These are phyloP conservation scores for Porphyridium purpureum DNA, from an alignment of 23 red algal genomes.

Conservation along the genomic window DNA sequence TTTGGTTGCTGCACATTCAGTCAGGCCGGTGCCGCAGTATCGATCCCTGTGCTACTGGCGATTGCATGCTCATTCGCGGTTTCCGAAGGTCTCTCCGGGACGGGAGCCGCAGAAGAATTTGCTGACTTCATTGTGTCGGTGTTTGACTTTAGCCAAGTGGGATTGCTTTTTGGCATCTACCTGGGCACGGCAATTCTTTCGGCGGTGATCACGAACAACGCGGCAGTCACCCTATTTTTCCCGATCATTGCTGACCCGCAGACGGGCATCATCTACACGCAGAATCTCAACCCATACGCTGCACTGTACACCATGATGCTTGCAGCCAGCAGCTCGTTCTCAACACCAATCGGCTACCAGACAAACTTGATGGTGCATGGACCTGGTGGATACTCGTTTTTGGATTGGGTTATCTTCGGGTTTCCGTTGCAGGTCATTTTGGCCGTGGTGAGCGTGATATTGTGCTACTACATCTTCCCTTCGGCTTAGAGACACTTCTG, in stretches of 20 bases:
- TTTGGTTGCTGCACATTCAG: conserved; percentile 42
- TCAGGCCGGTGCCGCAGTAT: conserved; percentile 42
- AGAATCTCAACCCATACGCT: conserved; percentile 14
- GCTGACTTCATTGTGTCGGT: conserved; percentile 54
- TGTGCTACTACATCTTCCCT: conserved; percentile 1
- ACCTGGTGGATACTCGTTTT: conserved; percentile 65
- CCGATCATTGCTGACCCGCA: conserved; percentile 21
- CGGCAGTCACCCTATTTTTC: conserved; percentile 71
- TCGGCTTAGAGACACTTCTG: conserved; percentile 1
- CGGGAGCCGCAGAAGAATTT: conserved; percentile 45
- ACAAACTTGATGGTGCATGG: conserved; percentile 95
- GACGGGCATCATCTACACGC: conserved; percentile 18
- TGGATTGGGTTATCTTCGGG: conserved; percentile 77
- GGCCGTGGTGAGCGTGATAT: conserved; percentile 18
- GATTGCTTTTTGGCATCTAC: conserved; percentile 87
- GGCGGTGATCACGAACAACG: conserved; percentile 68
- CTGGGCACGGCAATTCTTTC: conserved; percentile 56
- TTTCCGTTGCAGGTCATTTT: conserved; percentile 50
- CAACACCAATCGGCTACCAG: conserved; percentile 65
- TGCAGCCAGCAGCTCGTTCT: conserved; percentile 49
- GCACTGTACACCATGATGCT: conserved; percentile 70
- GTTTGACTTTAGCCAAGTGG: conserved; percentile 32
- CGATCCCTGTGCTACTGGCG: conserved; percentile 49
- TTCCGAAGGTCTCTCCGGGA: conserved; percentile 43
- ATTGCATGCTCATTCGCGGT: conserved; percentile 76